Conservation (phyloP, 1,139 yeast genomes). For the Yarrowia galli region DNA sequence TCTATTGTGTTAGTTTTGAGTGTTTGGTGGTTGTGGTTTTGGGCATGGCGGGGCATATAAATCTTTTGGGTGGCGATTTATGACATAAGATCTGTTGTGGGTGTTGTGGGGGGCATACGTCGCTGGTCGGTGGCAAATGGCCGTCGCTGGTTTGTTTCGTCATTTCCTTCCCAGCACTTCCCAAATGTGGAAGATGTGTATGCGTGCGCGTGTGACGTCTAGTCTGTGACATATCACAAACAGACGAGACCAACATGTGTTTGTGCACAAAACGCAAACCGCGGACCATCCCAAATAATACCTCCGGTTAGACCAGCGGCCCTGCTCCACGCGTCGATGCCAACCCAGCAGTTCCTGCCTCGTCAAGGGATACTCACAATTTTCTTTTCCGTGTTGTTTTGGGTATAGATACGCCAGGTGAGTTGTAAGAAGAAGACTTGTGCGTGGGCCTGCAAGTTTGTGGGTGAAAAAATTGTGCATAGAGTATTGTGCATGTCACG, state of each 20-base stretch:
- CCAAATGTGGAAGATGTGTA: slow-evolving; percentile 3
- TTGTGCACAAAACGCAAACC: not conserved
- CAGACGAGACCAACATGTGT: not conserved
- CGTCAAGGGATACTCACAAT: slow-evolving; percentile 31
- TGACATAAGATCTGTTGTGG: not conserved
- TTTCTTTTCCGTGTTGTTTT: slow-evolving; percentile 18
- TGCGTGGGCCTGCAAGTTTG: slow-evolving; percentile 34
- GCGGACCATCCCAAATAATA: not conserved
- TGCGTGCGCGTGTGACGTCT: slow-evolving; percentile 6
- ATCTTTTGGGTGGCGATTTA: not conserved
- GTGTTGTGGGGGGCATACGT: too few relatives aligned
- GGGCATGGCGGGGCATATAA: not conserved
- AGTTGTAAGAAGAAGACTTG: slow-evolving; percentile 38
- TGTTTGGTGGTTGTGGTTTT: not conserved
- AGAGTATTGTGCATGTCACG: slow-evolving; percentile 35
- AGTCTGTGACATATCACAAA: not conserved
- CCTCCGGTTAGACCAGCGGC: too few relatives aligned
- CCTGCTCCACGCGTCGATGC: not conserved
- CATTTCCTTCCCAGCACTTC: not conserved
- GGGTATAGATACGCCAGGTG: slow-evolving; percentile 38
- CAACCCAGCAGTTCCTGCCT: not conserved
- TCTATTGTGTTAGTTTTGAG: slow-evolving; percentile 13
- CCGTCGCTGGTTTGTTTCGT: too few relatives aligned
- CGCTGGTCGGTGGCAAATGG: not conserved
- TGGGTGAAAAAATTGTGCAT: slow-evolving; percentile 37